Percentiles rank a stretch among this genome's conserved stretches.
phyloP scores from a whole-genome alignment of 495 filamentous ascomycete species.

The Penicillium paradoxum region DNA sequence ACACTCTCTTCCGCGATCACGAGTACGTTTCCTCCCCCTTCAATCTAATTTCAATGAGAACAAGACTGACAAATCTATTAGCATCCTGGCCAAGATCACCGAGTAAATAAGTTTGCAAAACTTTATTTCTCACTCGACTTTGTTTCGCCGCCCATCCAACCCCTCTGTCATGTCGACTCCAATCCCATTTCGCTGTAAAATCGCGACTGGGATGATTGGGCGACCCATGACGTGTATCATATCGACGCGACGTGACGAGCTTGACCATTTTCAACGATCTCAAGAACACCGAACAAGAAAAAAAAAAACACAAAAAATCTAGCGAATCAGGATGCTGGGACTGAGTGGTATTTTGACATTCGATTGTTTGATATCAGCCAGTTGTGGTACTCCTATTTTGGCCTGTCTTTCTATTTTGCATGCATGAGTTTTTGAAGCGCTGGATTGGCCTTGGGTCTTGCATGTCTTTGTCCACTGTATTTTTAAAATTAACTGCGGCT shows the following conservation, averaged over 20 bases:
- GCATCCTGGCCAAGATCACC: constrained; percentile 84
- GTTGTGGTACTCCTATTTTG: constrained; percentile 6
- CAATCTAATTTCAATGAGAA: not conserved
- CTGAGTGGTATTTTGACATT: not conserved
- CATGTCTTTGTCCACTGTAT: constrained; percentile 40
- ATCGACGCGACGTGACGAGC: constrained; percentile 34
- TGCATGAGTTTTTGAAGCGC: constrained; percentile 41
- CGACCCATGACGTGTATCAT: constrained; percentile 33
- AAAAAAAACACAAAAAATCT: constrained; percentile 17
- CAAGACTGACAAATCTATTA: constrained; percentile 34
- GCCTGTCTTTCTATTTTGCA: constrained; percentile 27
- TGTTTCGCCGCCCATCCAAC: constrained; percentile 13
- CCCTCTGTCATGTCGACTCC: constrained; percentile 1
- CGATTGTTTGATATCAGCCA: not conserved
- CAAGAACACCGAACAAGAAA: constrained; percentile 17
- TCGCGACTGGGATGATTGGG: not conserved
- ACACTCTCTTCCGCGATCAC: constrained; percentile 88
- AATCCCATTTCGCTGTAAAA: constrained; percentile 12
- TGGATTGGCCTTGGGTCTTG: constrained; percentile 41
- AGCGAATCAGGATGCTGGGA: constrained; percentile 4
- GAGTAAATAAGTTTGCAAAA: constrained; percentile 50
- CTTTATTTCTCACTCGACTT: constrained; percentile 14
- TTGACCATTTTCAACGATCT: constrained; percentile 26
- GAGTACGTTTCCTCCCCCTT: constrained; percentile 60
- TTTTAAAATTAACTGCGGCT: constrained; percentile 29